phyloP scores from a whole-genome alignment of 2,329 filamentous ascomycete genomes.

The Bisporella sp. region DNA sequence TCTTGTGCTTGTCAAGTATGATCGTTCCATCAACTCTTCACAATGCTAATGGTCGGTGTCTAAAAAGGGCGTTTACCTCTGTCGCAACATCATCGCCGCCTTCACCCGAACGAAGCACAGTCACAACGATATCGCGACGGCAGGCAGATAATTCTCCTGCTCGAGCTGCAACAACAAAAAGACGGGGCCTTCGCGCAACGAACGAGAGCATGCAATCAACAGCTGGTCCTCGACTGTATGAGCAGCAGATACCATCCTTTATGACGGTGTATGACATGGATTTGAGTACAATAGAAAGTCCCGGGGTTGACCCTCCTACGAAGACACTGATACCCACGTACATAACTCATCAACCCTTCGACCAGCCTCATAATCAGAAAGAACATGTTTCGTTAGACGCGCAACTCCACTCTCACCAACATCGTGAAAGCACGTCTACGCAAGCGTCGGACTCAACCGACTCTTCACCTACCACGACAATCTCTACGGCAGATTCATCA shows the following conservation, averaged over 20 bases:
- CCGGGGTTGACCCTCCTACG: slow-evolving; percentile 12
- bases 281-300: slow-evolving; percentile 23
- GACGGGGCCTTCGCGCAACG: slow-evolving; percentile 4
- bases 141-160: slow-evolving; percentile 2
- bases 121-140: slow-evolving; percentile 6
- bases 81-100: slow-evolving; percentile 13
- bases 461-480: slow-evolving; percentile 89
- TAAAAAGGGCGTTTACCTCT: slow-evolving; percentile 23
- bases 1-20: no score
- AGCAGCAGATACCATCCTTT: slow-evolving; percentile 68
- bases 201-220: slow-evolving; percentile 51
- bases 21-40: neutral
- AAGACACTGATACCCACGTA: slow-evolving; percentile 15
- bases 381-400: slow-evolving; percentile 11
- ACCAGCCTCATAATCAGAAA: slow-evolving; percentile 6
- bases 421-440: slow-evolving; percentile 67
- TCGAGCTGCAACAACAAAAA: slow-evolving; percentile 13
- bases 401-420: slow-evolving; percentile 46
- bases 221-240: slow-evolving; percentile 52
- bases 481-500: slow-evolving; percentile 87
- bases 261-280: slow-evolving; percentile 70
- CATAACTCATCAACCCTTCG: slow-evolving; percentile 5
- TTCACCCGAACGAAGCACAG: slow-evolving; percentile 12
- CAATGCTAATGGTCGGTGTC: slow-evolving; percentile 23
- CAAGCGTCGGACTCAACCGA: slow-evolving; percentile 79